A percentile compares a stretch with the other conserved stretches of the same genome.
Conservation (phyloP, 805 yeast species). For the Nakazawaea wickerhamii region DNA sequence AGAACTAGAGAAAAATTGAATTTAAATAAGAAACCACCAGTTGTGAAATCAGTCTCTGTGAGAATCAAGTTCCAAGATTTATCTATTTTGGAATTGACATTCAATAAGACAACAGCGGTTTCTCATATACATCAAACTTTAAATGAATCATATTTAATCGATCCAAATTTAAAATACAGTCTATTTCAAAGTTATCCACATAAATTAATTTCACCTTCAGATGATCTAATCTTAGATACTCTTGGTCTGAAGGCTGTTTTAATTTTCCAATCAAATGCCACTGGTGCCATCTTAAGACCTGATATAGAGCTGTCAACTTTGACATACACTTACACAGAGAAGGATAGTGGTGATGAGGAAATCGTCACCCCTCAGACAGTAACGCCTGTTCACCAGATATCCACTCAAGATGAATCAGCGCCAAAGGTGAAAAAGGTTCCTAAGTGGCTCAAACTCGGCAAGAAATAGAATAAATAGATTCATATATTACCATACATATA, state of each 20-base stretch:
- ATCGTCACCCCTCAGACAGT: conserved; percentile 3
- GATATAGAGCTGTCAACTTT: conserved; percentile 2
- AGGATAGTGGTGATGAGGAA: conserved; percentile 11
- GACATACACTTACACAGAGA: conserved; percentile 10
- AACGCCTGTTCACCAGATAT: neutral
- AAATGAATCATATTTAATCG: conserved; percentile 4
- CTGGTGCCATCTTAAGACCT: neutral
- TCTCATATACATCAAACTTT: conserved; percentile 1
- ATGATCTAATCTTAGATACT: conserved; percentile 3
- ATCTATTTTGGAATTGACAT: conserved; percentile 18
- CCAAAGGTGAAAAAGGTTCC: conserved; percentile 21
- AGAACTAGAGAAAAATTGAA: conserved; percentile 10
- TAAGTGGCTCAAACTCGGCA: conserved; percentile 29
- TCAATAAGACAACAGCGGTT: neutral
- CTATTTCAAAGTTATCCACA: conserved; percentile 48
- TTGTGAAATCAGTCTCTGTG: conserved; percentile 31
- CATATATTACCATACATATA: too few species aligned
- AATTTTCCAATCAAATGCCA: neutral
- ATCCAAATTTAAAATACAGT: neutral
- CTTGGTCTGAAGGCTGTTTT: conserved; percentile 9
- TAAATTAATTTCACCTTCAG: conserved; percentile 55
- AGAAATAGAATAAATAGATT: too few species aligned
- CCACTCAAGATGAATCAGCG: neutral
- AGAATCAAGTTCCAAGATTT: conserved; percentile 58
- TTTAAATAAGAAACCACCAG: conserved; percentile 15